A percentile compares a stretch with the other conserved stretches of the same genome.
phyloP scores from a whole-genome alignment of 495 filamentous ascomycete species.

The Penicillium psychrofluorescens region DNA sequence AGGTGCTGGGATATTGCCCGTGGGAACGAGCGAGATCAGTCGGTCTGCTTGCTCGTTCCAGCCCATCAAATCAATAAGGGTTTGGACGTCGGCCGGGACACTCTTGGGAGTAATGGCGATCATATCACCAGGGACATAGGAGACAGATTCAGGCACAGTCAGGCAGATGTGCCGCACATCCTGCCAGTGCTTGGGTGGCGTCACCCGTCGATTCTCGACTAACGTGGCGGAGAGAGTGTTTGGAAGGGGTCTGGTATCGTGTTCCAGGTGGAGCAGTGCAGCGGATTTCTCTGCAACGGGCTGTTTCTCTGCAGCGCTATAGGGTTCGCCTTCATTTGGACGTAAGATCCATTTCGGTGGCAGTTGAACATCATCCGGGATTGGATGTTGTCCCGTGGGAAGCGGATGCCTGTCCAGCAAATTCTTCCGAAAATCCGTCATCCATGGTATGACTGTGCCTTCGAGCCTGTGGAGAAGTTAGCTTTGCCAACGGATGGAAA shows the following conservation, averaged over 20 bases:
- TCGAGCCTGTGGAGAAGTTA: conserved; percentile 51
- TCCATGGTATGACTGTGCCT: conserved; percentile 76
- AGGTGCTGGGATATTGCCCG: conserved; percentile 17
- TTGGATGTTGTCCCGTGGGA: conserved; percentile 53
- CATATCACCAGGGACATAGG: conserved; percentile 64
- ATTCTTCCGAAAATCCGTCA: conserved; percentile 51
- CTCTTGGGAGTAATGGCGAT: conserved; percentile 83
- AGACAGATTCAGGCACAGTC: conserved; percentile 32
- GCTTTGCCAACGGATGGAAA: not conserved
- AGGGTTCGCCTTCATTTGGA: conserved; percentile 15
- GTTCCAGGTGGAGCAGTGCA: conserved; percentile 33
- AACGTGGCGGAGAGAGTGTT: conserved; percentile 34
- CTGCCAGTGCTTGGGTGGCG: conserved; percentile 76
- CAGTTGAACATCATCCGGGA: conserved; percentile 69
- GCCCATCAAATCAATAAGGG: conserved; percentile 64
- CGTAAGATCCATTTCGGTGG: conserved; percentile 73
- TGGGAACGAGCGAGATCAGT: conserved; percentile 42
- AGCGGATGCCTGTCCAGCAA: conserved; percentile 65
- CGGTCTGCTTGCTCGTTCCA: conserved; percentile 68
- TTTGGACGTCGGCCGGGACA: conserved; percentile 65
- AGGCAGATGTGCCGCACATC: conserved; percentile 79
- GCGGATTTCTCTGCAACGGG: conserved; percentile 11
- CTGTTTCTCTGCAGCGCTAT: not conserved
- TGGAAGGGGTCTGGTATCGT: conserved; percentile 46
- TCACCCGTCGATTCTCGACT: conserved; percentile 60